phyloP scores from a whole-genome alignment of 768 basidiomycete species.

The Leccinum boreale region DNA sequence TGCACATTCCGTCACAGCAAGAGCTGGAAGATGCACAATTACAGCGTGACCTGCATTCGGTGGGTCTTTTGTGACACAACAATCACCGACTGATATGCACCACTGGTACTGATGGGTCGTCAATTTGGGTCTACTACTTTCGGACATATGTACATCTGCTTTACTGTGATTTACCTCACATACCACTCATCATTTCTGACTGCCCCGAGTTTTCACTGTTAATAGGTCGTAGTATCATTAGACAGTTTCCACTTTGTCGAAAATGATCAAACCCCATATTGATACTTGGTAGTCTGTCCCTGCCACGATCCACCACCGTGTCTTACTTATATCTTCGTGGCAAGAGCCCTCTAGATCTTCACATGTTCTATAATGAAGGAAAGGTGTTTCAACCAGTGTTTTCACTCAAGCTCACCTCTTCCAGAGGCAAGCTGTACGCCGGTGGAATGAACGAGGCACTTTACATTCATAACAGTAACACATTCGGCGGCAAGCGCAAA shows the following conservation, averaged over 20 bases:
- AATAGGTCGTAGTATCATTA: background rate
- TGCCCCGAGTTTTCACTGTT: background rate
- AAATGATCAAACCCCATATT: slow-evolving; percentile 62
- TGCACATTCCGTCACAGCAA: slow-evolving; percentile 26
- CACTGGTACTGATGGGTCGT: background rate
- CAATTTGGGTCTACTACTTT: background rate
- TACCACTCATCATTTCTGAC: background rate
- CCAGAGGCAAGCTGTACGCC: too few species aligned
- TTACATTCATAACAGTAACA: too few species aligned
- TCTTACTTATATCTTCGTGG: too few species aligned
- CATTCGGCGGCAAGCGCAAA: too few species aligned
- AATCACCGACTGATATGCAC: slow-evolving; percentile 2
- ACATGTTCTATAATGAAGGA: too few species aligned
- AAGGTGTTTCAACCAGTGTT: too few species aligned
- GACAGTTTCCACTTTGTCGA: slow-evolving; percentile 7
- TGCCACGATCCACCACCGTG: slow-evolving; percentile 62
- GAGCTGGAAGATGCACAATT: slow-evolving; percentile 45
- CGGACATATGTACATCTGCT: slow-evolving; percentile 3
- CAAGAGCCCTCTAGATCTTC: too few species aligned
- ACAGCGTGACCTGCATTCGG: slow-evolving; percentile 47
- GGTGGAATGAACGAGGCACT: too few species aligned
- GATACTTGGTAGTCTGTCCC: slow-evolving; percentile 69
- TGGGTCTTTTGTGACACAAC: slow-evolving; percentile 46
- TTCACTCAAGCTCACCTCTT: too few species aligned
- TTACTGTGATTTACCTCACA: slow-evolving; percentile 16